These are phyloP conservation scores for Apium graveolens DNA, from an alignment of 129 eudicot species.

Conservation along the genomic window DNA sequence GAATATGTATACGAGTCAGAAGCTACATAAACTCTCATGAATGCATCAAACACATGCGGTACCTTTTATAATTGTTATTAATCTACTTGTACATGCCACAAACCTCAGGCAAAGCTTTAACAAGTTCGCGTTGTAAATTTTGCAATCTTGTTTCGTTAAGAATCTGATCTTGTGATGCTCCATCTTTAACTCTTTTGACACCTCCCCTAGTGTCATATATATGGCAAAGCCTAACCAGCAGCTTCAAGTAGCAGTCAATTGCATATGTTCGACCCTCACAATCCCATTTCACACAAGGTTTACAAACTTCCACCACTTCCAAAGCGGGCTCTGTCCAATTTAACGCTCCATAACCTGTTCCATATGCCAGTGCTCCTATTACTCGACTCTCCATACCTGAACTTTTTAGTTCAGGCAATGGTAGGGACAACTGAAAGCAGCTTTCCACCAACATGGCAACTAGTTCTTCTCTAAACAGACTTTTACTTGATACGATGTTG, in stretches of 20 bases:
- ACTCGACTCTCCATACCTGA: constrained; percentile 98
- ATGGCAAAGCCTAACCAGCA: constrained; percentile 93
- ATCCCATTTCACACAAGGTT: constrained; percentile 96
- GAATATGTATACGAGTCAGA: background rate
- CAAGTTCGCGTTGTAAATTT: constrained; percentile 77
- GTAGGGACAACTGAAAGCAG: constrained; percentile 91
- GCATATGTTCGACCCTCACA: constrained; percentile 98
- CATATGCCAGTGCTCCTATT: constrained; percentile 97
- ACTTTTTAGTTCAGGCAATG: constrained; percentile 82
- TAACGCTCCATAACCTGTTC: constrained; percentile 97
- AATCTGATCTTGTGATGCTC: constrained; percentile 97
- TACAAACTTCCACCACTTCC: constrained; percentile 98
- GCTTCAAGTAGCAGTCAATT: constrained; percentile 88
- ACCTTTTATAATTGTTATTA: background rate
- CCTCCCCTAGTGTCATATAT: constrained; percentile 97
- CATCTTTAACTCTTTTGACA: constrained; percentile 88
- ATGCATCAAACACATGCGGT: background rate
- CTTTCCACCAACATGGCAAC: constrained; percentile 95
- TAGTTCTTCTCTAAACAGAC: constrained; percentile 87
- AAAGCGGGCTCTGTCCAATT: constrained; percentile 97
- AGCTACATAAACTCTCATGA: constrained; percentile 5
- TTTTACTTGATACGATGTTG: constrained; percentile 71
- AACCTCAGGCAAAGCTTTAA: constrained; percentile 86
- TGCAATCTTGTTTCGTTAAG: constrained; percentile 88
- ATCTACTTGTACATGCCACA: constrained; percentile 13